Evolutionary conservation across 768 basidiomycete genomes (phyloP), one percentile per base, ranked within the genome.

Genomic region (Podaxis sp.): DNA sequence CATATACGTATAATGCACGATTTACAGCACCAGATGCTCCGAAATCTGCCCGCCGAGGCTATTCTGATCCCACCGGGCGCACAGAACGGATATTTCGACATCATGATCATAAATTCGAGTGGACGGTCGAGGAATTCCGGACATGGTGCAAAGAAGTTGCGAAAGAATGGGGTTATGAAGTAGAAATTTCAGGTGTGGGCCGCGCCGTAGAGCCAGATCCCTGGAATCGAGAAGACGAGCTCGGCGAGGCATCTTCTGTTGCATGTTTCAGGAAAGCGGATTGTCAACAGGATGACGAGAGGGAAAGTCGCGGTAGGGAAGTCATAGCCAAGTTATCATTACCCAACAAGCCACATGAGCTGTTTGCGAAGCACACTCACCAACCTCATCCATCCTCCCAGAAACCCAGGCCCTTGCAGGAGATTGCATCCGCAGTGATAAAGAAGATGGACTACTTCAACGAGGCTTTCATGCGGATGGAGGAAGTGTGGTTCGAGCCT

Each of bases 21-120:
- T 93, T 92, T 75, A 81, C 84, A 0, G 70, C 83, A 1, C 89
- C 88, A 0, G 76, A 73, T 38, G 70, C 73, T 0, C 73, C 73
- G 4, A 69, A 76, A 38, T 72, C 76, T 4, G 76, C 77, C 5
- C 79, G 81, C 13, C 67, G 72, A 23, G 92, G 89, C 0, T 85
- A 71, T 68, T 77, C 71, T 0, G 93, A 95, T 71, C 92, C 94
- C 2, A 94, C 92, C 0, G 76, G 79, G 13, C 82, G 89, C 16
- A 94, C 91, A 0, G 68, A 80, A 50, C 83, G 93, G 1, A 71
- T 89, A 28, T 95, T 94, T 75, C 79, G 93, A 21, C 91, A 95
- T 68, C 61, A 72, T 23, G 93, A 95, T 64, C 93, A 96, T 72
- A 89, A 93, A 65, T 93, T 95, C 63, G 93, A 96, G 70, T 95